Evolutionary conservation across 176 grass and related monocot genomes (phyloP).

Genomic region (Bothriochloa decipiens): DNA sequence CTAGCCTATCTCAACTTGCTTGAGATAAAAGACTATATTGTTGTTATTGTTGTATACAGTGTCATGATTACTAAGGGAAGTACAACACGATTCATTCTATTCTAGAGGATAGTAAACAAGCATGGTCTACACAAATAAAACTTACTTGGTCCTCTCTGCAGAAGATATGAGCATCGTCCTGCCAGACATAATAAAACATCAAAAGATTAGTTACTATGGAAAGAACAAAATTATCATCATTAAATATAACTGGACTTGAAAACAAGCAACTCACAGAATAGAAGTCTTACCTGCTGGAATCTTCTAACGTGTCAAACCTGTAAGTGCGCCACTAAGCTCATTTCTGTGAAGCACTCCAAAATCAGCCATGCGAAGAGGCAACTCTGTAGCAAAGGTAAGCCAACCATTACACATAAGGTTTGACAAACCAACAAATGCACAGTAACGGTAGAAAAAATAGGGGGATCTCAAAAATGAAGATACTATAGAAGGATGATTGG

Average conservation of each 20-base stretch:
- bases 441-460: not conserved
- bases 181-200: constrained; percentile 31
- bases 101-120: not conserved
- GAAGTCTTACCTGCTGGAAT: constrained; percentile 88
- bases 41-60: too few relatives aligned
- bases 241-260: constrained; percentile 1
- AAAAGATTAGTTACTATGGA: constrained; percentile 5
- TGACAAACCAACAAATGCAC: constrained; percentile 11
- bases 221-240: not conserved
- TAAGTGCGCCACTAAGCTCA: constrained; percentile 95
- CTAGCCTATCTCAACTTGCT: too few relatives aligned
- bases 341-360: constrained; percentile 98
- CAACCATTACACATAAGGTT: constrained; percentile 1
- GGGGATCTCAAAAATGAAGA: not conserved
- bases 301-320: constrained; percentile 98
- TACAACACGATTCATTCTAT: not conserved
- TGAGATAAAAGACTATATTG: too few relatives aligned
- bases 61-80: not conserved
- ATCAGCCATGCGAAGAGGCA: constrained; percentile 94
- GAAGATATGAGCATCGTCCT: constrained; percentile 99
- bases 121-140: constrained; percentile 23
- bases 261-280: constrained; percentile 19
- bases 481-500: constrained; percentile 2
- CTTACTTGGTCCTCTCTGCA: constrained; percentile 91
- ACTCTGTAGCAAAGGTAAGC: constrained; percentile 51